Evolutionary conservation across 2,329 filamentous ascomycete species (phyloP), one percentile per base, ranked within the genome.

Genomic region (Leptographium wingfieldii): DNA sequence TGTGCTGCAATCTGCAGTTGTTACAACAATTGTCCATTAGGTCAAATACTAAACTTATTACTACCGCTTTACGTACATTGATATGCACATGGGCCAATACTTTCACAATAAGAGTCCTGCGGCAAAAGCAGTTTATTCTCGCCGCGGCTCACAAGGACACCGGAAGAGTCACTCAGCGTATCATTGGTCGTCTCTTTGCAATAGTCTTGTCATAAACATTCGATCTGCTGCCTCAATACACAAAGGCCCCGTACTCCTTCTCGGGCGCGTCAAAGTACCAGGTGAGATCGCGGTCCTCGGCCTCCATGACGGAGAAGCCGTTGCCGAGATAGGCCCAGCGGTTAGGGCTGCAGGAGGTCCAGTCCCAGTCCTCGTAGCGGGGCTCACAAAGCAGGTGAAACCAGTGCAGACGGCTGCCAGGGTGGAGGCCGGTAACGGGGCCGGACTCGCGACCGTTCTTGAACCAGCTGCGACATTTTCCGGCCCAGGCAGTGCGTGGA

Each of bases 201-300:
- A 22, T 22, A 22, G 22, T 22, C 22, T 22, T 22, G 22, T 22
- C 22, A 22, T 22, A 22, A 22, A 22, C 22, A 7, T 7, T 3
- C 31, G 31, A 31, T 31, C 31, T 31, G 31, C 31, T 5, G 7
- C n/a, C 38, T 29, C 51, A 62, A 27, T 62, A 60, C 5, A 62
- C 56, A 58, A 62, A 57, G 6, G n/a, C 27, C 31, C 58, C 62
- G n/a, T 89, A 83, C 56, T 84, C 74, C 55, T 80, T 74, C 46
- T 76, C 75, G 0, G 80, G 80, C 33, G 76, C 66, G 63, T 73
- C 80, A 61, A 74, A 72, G 61, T 75, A 76, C 62, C 71, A 74
- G 0, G 69, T 73, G 65, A 72, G 67, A 61, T 77, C 76, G 2
- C 70, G 68, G 2, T 69, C 73, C 56, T 74, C 73, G 49, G 69